Conservation (phyloP, 805 yeast species). For the Kregervanrija fluxuum region DNA sequence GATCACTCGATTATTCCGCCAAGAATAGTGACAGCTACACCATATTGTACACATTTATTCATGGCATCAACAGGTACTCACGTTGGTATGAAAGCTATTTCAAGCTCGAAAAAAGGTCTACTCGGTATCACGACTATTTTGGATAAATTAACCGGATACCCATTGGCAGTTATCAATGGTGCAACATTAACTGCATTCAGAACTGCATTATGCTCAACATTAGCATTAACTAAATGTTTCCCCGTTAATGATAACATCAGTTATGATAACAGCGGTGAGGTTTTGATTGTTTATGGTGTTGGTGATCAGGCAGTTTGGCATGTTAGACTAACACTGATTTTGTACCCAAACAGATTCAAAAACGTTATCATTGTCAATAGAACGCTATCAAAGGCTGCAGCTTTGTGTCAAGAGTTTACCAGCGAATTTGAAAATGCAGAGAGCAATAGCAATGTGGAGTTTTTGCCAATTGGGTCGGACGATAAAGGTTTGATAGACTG, state of each 20-base stretch:
- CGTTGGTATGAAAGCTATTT: slow-evolving; percentile 55
- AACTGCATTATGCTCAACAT: slow-evolving; percentile 52
- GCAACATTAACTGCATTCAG: slow-evolving; percentile 56
- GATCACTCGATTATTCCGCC: slow-evolving; percentile 47
- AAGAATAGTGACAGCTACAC: slow-evolving; percentile 39
- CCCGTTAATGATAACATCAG: slow-evolving; percentile 13
- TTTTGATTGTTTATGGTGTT: slow-evolving; percentile 44
- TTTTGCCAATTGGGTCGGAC: slow-evolving; percentile 7
- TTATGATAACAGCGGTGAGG: slow-evolving; percentile 12
- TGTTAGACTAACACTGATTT: slow-evolving; percentile 32
- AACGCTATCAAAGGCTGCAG: slow-evolving; percentile 31
- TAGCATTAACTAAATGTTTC: slow-evolving; percentile 36
- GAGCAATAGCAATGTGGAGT: slow-evolving; percentile 17
- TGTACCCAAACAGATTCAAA: slow-evolving; percentile 31
- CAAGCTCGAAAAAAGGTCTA: slow-evolving; percentile 53
- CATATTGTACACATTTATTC: slow-evolving; percentile 42
- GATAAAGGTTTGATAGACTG: slow-evolving; percentile 16
- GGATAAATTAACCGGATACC: slow-evolving; percentile 42
- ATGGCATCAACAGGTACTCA: slow-evolving; percentile 57
- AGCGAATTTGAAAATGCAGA: slow-evolving; percentile 23
- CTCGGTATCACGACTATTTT: slow-evolving; percentile 49
- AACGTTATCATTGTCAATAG: slow-evolving; percentile 42
- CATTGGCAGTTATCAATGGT: slow-evolving; percentile 51
- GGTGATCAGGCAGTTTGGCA: slow-evolving; percentile 68
- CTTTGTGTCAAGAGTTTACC: slow-evolving; percentile 24